Conservation (phyloP, 306 rosid genomes). For the Medicago lupulina region DNA sequence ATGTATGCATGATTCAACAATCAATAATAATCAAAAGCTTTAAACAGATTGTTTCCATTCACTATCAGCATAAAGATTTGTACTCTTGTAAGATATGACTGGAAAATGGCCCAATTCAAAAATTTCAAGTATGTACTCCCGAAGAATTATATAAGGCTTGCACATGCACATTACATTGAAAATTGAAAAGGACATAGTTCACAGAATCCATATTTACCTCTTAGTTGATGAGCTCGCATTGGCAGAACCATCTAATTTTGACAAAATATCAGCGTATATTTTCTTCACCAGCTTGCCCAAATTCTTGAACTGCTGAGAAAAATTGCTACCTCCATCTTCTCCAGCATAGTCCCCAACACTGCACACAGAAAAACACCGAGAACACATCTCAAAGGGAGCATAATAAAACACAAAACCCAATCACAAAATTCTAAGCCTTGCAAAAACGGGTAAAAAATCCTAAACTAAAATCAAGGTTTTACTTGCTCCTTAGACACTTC, state of each 20-base stretch:
- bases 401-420: slow-evolving; percentile 27
- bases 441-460: background rate
- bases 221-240: slow-evolving; percentile 51
- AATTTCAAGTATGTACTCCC: slow-evolving; percentile 6
- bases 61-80: slow-evolving; percentile 10
- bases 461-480: slow-evolving; percentile 52
- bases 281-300: slow-evolving; percentile 69
- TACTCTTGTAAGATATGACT: background rate
- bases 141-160: background rate
- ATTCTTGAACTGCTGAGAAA: slow-evolving; percentile 70
- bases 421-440: background rate
- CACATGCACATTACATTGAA: background rate
- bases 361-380: slow-evolving; percentile 26
- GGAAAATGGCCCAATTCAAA: slow-evolving; percentile 14
- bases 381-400: slow-evolving; percentile 13
- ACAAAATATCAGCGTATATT: slow-evolving; percentile 56
- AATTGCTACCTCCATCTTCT: slow-evolving; percentile 65
- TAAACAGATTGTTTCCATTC: slow-evolving; percentile 6
- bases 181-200: slow-evolving; percentile 10
- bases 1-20: background rate
- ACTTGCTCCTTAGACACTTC: slow-evolving; percentile 49
- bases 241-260: slow-evolving; percentile 63
- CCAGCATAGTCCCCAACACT: slow-evolving; percentile 73
- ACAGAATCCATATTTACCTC: slow-evolving; percentile 52
- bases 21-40: slow-evolving; percentile 24